Conservation (phyloP, 2,329 filamentous ascomycete genomes). For the Bipolaris bicolor region DNA sequence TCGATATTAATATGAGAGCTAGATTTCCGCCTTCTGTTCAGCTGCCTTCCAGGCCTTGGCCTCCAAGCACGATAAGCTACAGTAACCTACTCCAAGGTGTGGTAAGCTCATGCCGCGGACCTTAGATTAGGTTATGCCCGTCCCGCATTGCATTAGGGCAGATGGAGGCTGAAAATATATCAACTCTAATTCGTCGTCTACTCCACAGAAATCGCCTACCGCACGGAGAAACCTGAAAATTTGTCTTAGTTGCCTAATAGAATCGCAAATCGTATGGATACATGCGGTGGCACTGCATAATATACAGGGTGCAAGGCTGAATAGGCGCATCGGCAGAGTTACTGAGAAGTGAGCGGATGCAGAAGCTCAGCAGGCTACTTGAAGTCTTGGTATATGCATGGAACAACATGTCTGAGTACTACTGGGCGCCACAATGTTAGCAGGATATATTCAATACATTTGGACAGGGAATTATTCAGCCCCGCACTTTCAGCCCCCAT, state of each 20-base stretch:
- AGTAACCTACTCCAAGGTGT: not conserved
- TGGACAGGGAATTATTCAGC: not conserved
- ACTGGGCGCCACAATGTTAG: not conserved
- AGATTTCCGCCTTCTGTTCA: not conserved
- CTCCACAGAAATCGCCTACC: not conserved
- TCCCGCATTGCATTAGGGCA: not conserved
- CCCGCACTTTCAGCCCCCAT: slow-evolving; percentile 12
- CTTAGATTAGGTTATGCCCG: slow-evolving; percentile 1
- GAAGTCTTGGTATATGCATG: slow-evolving; percentile 1
- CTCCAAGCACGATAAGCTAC: slow-evolving; percentile 6
- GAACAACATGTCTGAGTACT: not conserved
- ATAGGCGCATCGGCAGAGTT: not conserved
- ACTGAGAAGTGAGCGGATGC: not conserved
- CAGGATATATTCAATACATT: not conserved
- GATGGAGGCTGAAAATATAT: not conserved
- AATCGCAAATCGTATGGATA: not conserved
- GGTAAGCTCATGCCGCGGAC: slow-evolving; percentile 2
- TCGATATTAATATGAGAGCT: slow-evolving; percentile 1
- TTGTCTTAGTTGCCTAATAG: not conserved
- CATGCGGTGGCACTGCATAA: slow-evolving; percentile 1
- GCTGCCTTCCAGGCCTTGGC: not conserved
- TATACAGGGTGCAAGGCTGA: not conserved
- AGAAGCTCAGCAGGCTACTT: not conserved
- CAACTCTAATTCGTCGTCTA: not conserved
- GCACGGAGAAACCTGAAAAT: not conserved